Evolutionary conservation across 257 asterid species (phyloP), one percentile per base, ranked within the genome.

Genomic region (Ocimum tenuiflorum): DNA sequence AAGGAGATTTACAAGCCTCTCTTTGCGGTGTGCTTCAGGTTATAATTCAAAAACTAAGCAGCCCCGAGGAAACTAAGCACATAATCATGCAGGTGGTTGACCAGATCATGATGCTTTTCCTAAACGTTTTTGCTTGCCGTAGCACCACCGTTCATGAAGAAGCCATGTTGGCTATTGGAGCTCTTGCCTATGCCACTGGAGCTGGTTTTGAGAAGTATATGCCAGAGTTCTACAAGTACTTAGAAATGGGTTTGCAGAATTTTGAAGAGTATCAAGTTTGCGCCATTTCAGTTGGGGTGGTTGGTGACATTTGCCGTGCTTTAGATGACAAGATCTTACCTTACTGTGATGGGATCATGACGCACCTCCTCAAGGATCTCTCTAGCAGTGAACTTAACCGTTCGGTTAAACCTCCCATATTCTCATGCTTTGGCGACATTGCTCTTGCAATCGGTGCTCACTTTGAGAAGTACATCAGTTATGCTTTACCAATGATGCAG

Each of bases 81-180:
- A 47, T 82, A 24, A 68, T 89, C 42, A 80, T 85, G 56, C 97
- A 89, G 73, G 85, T 64, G 15, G 91, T 94, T 49, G 94, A 87
- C 49, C 94, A 83, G 63, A 85, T 89, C 36, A 85, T 89, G 95
- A 42, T 71, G 53, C 75, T 87, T 47, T 87, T 89, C 85, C 87
- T 89, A n/a, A 83, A 79, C 20, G 95, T 89, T 24, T 89, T 89
- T 63, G 86, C 85, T 36, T 87, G 97, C 68, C 94, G 85, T 51
- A 83, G 94, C 63, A 80, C 94, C 13, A 85, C 95, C 0, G 97
- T 89, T 36, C 97, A 89, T 33, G 95, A 89, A 71, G 97, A 89
- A 73, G 95, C 97, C 33, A 89, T 89, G 95, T 89, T 89, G 22
- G 95, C 95, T 18, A 87, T 89, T 63, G 97, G 97, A 19, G 86